These are phyloP conservation scores for Paracoccidioides brasiliensis DNA, from an alignment of 2,329 filamentous ascomycete genomes.

Conservation along the genomic window DNA sequence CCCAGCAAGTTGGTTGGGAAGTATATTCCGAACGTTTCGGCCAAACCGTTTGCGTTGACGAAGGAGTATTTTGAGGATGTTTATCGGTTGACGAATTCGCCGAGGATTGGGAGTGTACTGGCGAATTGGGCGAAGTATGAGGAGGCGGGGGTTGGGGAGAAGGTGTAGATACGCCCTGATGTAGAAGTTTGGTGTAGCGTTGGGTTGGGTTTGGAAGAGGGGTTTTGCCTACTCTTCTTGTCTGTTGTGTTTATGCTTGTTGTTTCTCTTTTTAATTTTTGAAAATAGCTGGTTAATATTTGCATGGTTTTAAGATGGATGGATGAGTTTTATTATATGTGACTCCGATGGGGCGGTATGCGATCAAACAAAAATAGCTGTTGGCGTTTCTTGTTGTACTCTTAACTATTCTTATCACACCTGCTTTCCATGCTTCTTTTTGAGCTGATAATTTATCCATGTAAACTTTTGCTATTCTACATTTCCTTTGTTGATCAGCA, in stretches of 20 bases:
- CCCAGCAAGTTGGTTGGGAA: constrained; percentile 93
- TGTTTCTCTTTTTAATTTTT: too few relatives aligned
- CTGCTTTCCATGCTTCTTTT: too few relatives aligned
- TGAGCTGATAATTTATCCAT: too few relatives aligned
- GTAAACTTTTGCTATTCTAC: too few relatives aligned
- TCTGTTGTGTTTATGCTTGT: too few relatives aligned
- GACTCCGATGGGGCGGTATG: too few relatives aligned
- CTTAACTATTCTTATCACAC: too few relatives aligned
- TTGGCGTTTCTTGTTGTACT: constrained; percentile 1
- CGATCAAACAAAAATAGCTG: background rate
- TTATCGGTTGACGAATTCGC: constrained; percentile 77
- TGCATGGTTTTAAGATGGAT: background rate
- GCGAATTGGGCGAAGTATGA: constrained; percentile 75
- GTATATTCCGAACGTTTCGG: constrained; percentile 98
- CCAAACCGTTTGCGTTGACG: constrained; percentile 84
- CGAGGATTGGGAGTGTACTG: constrained; percentile 43
- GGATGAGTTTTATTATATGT: too few relatives aligned
- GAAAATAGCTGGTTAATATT: background rate
- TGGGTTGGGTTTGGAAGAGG: background rate
- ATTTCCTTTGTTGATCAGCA: too few relatives aligned
- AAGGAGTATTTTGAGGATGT: constrained; percentile 99
- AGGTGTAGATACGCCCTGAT: background rate
- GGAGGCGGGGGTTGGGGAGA: constrained; percentile 18
- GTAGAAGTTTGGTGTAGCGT: background rate
- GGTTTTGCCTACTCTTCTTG: too few relatives aligned